Evolutionary conservation across 768 basidiomycete genomes (phyloP), one percentile per base, ranked within the genome.

Genomic region (Lactarius trivialis): DNA sequence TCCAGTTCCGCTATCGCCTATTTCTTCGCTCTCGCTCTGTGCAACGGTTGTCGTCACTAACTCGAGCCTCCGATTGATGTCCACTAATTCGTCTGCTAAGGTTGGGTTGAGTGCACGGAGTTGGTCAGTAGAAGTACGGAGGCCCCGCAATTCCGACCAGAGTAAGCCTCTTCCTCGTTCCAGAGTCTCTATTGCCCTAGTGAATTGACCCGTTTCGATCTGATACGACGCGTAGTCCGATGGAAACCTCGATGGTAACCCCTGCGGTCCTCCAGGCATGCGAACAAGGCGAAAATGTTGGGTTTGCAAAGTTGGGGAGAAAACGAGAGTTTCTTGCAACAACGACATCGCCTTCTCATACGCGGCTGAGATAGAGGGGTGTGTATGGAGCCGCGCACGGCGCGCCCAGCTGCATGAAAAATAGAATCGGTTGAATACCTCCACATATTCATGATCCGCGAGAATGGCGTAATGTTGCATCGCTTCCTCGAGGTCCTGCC

Each of bases 61-160:
- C 26, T 56, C 60, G n/a, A 60, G 45, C 1, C 45, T 19, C 3
- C 9, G 34, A 30, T 60, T 60, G 28, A 60, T n/a, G 1, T 17
- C 19, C 0, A 17, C 14, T 15, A 55, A 50, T 17, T 39, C 24
- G 4, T 19, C 48, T 4, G 60, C 60, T 4, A 50, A 41, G 7
- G n/a, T 0, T 1, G 48, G 7, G n/a, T 55, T 14, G 15, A 19
- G 48, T 2, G 3, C 19, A 8, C 1, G 17, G 45, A 60, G 24
- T n/a, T 32, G 39, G 11, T 60, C 33, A 7, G 28, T 15, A 2
- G 60, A 50, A 1, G 54, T 56, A 1, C 34, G 60, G 7, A 61
- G 21, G 12, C 48, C 60, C 17, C 59, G 53, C 41, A 60, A n/a
- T n/a, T 60, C 59, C 4, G 51, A 60, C 58, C 52, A 60, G 24